Evolutionary conservation across 192 early-diverging fungal genomes (phyloP).

Genomic region (Mortierella hygrophila): DNA sequence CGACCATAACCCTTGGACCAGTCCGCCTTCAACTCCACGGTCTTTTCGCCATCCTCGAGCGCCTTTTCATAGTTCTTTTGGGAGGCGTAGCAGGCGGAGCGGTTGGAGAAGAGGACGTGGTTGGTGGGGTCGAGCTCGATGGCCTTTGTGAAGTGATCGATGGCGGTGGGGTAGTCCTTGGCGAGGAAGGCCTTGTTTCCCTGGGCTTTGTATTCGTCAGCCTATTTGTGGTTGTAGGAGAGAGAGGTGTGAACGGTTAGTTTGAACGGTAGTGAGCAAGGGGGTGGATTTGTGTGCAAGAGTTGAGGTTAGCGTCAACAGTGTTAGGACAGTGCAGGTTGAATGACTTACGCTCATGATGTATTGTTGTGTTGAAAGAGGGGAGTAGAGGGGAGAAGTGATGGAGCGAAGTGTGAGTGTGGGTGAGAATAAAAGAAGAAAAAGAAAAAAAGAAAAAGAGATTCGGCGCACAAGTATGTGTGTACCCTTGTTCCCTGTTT

Average conservation of each 20-base stretch:
- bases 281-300: neutral
- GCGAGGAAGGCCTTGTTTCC: constrained; percentile 91
- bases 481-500: neutral
- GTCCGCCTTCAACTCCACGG: constrained; percentile 82
- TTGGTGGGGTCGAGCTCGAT: constrained; percentile 89
- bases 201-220: constrained; percentile 58
- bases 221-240: constrained; percentile 19
- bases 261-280: neutral
- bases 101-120: constrained; percentile 95
- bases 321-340: neutral
- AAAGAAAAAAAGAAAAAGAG: neutral
- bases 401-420: neutral
- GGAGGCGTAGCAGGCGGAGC: constrained; percentile 87
- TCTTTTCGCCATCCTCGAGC: constrained; percentile 87
- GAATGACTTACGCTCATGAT: constrained; percentile 41
- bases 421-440: constrained; percentile 4
- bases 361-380: neutral
- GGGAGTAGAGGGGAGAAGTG: neutral
- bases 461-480: neutral
- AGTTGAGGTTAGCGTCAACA: neutral
- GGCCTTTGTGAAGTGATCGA: constrained; percentile 85
- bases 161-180: constrained; percentile 81
- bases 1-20: constrained; percentile 94
- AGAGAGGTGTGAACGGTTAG: neutral
- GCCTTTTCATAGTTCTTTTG: constrained; percentile 84